Percentiles rank a stretch among this genome's conserved stretches.
Evolutionary conservation across 805 yeast genomes (phyloP).

Genomic region (Yarrowia hollandica): DNA sequence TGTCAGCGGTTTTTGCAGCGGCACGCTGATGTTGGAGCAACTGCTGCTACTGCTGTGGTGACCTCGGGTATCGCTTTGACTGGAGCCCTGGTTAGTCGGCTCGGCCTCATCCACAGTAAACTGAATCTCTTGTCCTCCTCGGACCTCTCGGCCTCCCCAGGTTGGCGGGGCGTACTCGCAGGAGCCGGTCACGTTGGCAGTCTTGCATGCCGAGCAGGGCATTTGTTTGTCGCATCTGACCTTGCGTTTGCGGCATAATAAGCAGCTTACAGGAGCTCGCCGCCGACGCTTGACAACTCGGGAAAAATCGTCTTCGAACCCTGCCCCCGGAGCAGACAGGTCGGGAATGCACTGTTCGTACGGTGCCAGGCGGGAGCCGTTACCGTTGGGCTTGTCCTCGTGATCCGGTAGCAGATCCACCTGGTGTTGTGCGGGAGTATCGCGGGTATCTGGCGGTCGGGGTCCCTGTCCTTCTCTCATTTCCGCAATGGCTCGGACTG

Average conservation of each 20-base stretch:
- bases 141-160: conserved; percentile 18
- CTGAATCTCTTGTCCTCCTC: conserved; percentile 9
- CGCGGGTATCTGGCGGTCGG: conserved; percentile 11
- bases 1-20: conserved; percentile 15
- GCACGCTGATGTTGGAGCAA: conserved; percentile 10
- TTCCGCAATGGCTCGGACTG: conserved; percentile 19
- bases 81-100: background rate
- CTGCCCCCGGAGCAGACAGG: conserved; percentile 11
- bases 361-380: conserved; percentile 6
- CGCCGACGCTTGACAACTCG: conserved; percentile 8
- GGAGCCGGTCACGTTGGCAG: conserved; percentile 18
- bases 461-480: conserved; percentile 23
- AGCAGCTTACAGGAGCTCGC: conserved; percentile 9
- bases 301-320: conserved; percentile 5
- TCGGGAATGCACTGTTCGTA: conserved; percentile 18
- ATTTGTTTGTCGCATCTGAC: conserved; percentile 21
- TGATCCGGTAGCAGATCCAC: conserved; percentile 2
- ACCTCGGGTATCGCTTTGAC: conserved; percentile 7
- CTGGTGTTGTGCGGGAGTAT: background rate
- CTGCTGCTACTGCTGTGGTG: conserved; percentile 18
- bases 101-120: conserved; percentile 13
- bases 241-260: conserved; percentile 16
- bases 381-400: background rate
- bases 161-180: conserved; percentile 26
- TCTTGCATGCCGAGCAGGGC: conserved; percentile 28